These are phyloP conservation scores for Wickerhamiella parazyma DNA, from an alignment of 805 yeast species.

Conservation along the genomic window DNA sequence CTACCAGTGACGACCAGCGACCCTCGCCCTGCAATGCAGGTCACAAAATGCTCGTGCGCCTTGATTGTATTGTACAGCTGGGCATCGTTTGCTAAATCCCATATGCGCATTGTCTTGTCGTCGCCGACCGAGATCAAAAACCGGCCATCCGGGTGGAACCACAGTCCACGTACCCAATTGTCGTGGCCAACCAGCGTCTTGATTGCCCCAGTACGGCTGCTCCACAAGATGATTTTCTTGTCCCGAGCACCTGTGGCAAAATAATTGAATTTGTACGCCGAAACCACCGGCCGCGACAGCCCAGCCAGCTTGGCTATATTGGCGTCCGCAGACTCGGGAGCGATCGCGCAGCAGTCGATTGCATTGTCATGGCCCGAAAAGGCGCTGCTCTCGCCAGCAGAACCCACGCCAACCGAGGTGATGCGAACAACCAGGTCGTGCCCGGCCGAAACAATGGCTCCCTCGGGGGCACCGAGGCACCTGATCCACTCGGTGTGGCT, in stretches of 20 bases:
- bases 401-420: not conserved
- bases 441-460: conserved; percentile 14
- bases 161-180: conserved; percentile 69
- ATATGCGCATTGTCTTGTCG: conserved; percentile 58
- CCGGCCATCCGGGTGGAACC: conserved; percentile 63
- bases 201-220: conserved; percentile 46
- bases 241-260: conserved; percentile 74
- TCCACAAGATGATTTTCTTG: conserved; percentile 61
- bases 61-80: conserved; percentile 38
- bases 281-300: conserved; percentile 22
- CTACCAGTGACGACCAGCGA: conserved; percentile 50
- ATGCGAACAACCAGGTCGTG: conserved; percentile 14
- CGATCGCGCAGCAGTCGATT: conserved; percentile 54
- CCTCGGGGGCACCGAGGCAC: conserved; percentile 32
- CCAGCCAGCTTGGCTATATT: conserved; percentile 36
- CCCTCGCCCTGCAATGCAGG: conserved; percentile 33
- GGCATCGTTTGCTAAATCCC: conserved; percentile 48
- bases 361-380: conserved; percentile 75
- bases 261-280: conserved; percentile 32
- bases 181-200: conserved; percentile 58
- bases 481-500: conserved; percentile 90
- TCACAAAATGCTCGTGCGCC: conserved; percentile 66
- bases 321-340: conserved; percentile 40
- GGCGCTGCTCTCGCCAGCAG: conserved; percentile 52
- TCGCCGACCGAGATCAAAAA: conserved; percentile 62